Evolutionary conservation across 306 rosid genomes (phyloP).

Genomic region (Acacia melanoxylon): DNA sequence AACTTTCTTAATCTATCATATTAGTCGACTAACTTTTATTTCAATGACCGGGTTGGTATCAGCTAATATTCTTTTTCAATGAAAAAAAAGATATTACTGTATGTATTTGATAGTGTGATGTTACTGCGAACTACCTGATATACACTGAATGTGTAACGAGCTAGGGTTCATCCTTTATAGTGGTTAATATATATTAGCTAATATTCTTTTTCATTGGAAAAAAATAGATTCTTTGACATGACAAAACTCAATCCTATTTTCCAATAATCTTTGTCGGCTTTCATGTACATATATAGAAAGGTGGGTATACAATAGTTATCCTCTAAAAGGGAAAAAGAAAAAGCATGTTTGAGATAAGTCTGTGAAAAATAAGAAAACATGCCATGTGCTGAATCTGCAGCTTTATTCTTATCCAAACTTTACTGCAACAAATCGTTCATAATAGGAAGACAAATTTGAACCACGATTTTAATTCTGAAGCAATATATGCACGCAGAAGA

Average conservation of each 20-base stretch:
- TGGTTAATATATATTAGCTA: too few species aligned
- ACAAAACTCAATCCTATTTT: not conserved
- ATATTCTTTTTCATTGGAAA: not conserved
- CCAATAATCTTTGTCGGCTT: not conserved
- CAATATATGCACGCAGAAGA: not conserved
- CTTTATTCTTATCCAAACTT: not conserved
- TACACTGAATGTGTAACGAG: not conserved
- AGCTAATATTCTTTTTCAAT: not conserved
- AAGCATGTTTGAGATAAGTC: not conserved
- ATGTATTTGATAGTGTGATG: not conserved
- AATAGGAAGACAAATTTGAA: not conserved
- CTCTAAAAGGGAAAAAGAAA: not conserved
- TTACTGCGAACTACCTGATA: not conserved
- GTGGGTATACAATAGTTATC: not conserved
- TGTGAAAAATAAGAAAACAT: not conserved
- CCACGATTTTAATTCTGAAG: not conserved
- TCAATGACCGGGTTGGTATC: too few species aligned
- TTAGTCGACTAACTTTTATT: too few species aligned
- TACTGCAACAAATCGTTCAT: not conserved
- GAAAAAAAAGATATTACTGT: too few species aligned
- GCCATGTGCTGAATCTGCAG: not conserved
- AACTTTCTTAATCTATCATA: too few species aligned
- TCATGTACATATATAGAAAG: not conserved
- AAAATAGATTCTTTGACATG: not conserved
- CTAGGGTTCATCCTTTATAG: not conserved